Base-by-base conservation (phyloP, 2,329 filamentous ascomycete genomes). In the Fusarium papillatum region DNA sequence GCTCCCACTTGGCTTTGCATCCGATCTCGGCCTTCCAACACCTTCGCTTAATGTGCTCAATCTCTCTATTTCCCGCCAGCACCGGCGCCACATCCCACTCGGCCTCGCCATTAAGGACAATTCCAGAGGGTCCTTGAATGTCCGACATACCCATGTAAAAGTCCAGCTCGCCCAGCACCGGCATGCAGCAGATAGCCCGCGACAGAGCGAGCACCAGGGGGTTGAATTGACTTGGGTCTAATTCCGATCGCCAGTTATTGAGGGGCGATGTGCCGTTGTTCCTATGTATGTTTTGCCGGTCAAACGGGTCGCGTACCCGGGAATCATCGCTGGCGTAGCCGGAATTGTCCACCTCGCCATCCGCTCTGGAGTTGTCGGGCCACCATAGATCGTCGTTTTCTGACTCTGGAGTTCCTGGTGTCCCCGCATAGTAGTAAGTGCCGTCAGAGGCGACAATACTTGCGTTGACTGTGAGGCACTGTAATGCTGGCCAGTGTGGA, bases 61-160 rank as follows among this genome's bases (percentile, higher is more conserved):
- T 24, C 43, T 48, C 43, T 48, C 22, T 16, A 26, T 48, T 48
- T 14, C 43, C 43, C 11, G 43, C 11, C 11, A 24, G 11, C 43
- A 48, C 22, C 14, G 43, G 11, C 13, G 43, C 43, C 43, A 24
- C 43, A 48, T 48, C 43, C 22, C 22, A 48, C 43, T 48, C 43
- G 2, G 43, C 43, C 43, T 48, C 43, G 43, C 43, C 43, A 48
- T 48, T 16, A 17, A 64, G 46, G 5, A 64, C 31, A 64, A 64
- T 64, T 24, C 62, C 62, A 11, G 62, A 64, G 24, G 46, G 34
- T 34, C 34, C 31, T 26, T 64, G 62, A 29, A 34, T 14, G 22
- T 64, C 46, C 46, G 62, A 64, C 62, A 64, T 64, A 14, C 62
- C 62, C 46, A 64, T 64, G 43, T 29, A 39, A 64, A 64, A 64